Conservation (phyloP, 345 rosid genomes). For the Iberis pinnata region DNA sequence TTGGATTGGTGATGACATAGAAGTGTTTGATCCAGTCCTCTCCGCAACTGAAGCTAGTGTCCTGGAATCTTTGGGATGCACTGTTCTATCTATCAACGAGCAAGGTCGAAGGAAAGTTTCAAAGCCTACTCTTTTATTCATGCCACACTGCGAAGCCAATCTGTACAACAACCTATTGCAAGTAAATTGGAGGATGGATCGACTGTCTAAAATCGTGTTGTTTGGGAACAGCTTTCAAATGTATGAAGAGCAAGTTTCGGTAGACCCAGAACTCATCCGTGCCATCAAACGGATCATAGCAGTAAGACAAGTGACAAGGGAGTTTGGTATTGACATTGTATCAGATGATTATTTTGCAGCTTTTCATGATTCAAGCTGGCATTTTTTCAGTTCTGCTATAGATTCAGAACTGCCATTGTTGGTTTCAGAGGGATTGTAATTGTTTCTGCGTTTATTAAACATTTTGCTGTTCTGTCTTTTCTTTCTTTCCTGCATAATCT, state of each 20-base stretch:
- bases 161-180: constrained; percentile 62
- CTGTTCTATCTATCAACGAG: constrained; percentile 62
- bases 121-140: constrained; percentile 69
- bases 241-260: constrained; percentile 40
- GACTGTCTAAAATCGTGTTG: constrained; percentile 42
- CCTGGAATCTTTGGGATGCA: constrained; percentile 60
- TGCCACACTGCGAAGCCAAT: constrained; percentile 90
- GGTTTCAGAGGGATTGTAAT: constrained; percentile 9
- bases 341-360: constrained; percentile 69
- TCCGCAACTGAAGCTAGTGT: constrained; percentile 58
- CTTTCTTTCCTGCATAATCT: too few species aligned
- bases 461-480: neutral
- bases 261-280: constrained; percentile 32
- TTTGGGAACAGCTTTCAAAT: constrained; percentile 77
- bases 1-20: constrained; percentile 62
- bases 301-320: constrained; percentile 38
- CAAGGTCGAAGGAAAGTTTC: constrained; percentile 56
- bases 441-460: neutral
- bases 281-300: constrained; percentile 44
- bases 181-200: constrained; percentile 53
- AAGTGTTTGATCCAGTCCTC: constrained; percentile 81
- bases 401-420: constrained; percentile 37
- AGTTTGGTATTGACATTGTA: constrained; percentile 41
- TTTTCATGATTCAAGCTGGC: constrained; percentile 92
- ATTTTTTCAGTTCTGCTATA: constrained; percentile 51